Conservation (phyloP, 495 filamentous ascomycete species). For the Choiromyces venosus region DNA sequence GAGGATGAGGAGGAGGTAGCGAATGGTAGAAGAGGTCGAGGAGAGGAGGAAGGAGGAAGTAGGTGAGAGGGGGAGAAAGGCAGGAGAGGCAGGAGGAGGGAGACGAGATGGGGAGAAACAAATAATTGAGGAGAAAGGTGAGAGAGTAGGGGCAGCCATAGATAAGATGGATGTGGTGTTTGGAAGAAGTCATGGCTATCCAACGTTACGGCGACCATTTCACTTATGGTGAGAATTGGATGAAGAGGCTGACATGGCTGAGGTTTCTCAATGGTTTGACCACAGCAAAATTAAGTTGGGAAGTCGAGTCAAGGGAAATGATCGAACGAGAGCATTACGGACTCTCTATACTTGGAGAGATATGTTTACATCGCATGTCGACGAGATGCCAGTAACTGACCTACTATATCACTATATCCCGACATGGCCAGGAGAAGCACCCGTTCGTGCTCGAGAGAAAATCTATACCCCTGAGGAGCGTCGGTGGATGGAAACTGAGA, state of each 20-base stretch:
- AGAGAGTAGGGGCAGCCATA: too few species aligned
- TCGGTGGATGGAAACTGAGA: not conserved
- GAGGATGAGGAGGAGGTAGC: too few species aligned
- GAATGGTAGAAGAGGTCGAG: not conserved
- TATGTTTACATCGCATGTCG: not conserved
- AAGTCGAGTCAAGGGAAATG: not conserved
- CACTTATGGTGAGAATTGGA: not conserved
- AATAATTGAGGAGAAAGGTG: too few species aligned
- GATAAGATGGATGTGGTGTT: constrained; percentile 4
- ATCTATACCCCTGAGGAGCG: constrained; percentile 7
- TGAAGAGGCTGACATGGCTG: not conserved
- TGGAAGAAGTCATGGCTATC: not conserved
- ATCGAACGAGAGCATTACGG: not conserved
- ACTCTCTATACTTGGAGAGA: constrained; percentile 18
- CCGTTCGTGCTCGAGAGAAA: not conserved
- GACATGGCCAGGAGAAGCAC: not conserved
- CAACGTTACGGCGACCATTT: not conserved
- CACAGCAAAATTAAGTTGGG: not conserved
- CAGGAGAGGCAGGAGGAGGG: not conserved
- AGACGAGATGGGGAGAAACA: not conserved
- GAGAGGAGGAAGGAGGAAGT: not conserved
- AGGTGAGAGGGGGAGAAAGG: not conserved
- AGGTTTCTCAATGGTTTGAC: not conserved
- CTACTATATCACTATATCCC: constrained; percentile 7
- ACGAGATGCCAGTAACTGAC: not conserved